Conservation (phyloP, 2,329 filamentous ascomycete species). For the Cercospora sesami region DNA sequence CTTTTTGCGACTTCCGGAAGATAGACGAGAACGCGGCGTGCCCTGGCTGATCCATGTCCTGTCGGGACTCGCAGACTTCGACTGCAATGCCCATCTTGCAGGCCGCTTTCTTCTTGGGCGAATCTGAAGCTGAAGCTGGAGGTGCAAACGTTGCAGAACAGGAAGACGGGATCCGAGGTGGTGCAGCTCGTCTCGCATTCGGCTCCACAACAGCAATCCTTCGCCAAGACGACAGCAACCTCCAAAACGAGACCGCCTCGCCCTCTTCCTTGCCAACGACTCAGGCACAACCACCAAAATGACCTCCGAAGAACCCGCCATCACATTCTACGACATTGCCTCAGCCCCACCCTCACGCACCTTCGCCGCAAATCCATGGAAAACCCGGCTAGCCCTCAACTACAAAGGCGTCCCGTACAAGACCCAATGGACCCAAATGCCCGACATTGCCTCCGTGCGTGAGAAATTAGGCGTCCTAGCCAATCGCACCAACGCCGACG, state of each 20-base stretch:
- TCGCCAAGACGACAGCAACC: not conserved
- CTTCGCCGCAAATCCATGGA: constrained; percentile 54
- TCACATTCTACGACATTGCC: constrained; percentile 53
- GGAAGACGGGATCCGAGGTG: not conserved
- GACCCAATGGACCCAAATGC: constrained; percentile 56
- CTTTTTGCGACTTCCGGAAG: too few relatives aligned
- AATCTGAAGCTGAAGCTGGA: not conserved
- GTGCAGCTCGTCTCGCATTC: not conserved
- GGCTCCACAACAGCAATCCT: not conserved
- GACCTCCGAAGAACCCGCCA: constrained; percentile 25
- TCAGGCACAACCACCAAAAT: constrained; percentile 25
- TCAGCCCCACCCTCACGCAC: constrained; percentile 43
- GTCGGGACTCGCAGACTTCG: too few relatives aligned
- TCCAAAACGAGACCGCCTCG: not conserved
- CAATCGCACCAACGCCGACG: constrained; percentile 57
- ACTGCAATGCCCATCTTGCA: too few relatives aligned
- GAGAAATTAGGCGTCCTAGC: constrained; percentile 49
- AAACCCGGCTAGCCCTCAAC: constrained; percentile 53
- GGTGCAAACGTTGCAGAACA: not conserved
- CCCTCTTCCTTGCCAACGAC: not conserved
- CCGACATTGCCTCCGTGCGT: constrained; percentile 55
- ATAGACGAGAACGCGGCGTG: too few relatives aligned
- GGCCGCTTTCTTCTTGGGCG: not conserved
- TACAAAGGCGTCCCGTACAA: constrained; percentile 51
- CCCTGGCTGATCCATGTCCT: too few relatives aligned